phyloP scores from a whole-genome alignment of 768 basidiomycete species.

The Lactarius trivialis region DNA sequence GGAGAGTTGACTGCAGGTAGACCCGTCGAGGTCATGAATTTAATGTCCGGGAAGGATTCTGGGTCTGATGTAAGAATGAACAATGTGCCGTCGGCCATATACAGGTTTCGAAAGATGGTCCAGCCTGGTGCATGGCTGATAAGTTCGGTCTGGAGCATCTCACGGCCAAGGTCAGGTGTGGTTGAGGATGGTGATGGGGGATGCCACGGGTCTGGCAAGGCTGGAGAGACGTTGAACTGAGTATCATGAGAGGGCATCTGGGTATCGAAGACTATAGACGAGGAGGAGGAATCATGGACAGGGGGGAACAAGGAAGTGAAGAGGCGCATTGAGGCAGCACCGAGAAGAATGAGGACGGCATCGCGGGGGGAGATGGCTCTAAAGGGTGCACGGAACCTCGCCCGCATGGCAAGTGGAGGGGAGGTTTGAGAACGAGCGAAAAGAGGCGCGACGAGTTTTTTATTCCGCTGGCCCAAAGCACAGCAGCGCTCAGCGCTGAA shows the following conservation, averaged over 20 bases:
- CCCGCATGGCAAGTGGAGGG: not conserved
- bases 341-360: constrained; percentile 51
- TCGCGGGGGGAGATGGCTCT: constrained; percentile 46
- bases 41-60: constrained; percentile 39
- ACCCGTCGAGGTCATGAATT: constrained; percentile 63
- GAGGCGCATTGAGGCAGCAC: constrained; percentile 51
- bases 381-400: not conserved
- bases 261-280: constrained; percentile 21
- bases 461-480: too few species aligned
- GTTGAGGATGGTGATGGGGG: not conserved
- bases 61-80: constrained; percentile 53
- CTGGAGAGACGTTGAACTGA: not conserved
- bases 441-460: not conserved
- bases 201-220: not conserved
- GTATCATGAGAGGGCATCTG: constrained; percentile 22
- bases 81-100: constrained; percentile 79
- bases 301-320: constrained; percentile 35
- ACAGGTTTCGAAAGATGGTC: constrained; percentile 78
- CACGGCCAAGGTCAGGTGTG: not conserved
- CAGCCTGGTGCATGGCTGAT: constrained; percentile 71
- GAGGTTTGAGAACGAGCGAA: not conserved
- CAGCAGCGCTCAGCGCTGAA: not conserved
- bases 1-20: constrained; percentile 49
- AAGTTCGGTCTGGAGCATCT: constrained; percentile 48
- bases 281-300: not conserved